A percentile compares a stretch with the other conserved stretches of the same genome.
phyloP scores from a whole-genome alignment of 345 rosid species.

The Sisymbrium irio region DNA sequence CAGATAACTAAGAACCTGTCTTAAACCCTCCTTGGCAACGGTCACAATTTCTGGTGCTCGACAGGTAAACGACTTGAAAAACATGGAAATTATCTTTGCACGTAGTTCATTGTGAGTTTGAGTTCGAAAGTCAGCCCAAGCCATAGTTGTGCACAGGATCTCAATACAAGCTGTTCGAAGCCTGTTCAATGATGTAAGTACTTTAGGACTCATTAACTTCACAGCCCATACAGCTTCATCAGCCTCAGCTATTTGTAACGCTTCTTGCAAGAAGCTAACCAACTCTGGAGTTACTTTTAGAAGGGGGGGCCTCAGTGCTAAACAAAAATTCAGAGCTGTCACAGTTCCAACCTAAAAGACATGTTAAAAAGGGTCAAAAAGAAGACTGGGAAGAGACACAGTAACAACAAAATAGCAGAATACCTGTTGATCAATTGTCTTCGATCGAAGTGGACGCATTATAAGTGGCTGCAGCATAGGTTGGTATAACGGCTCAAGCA shows the following conservation, averaged over 20 bases:
- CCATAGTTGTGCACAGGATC: constrained; percentile 93
- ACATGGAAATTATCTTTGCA: constrained; percentile 94
- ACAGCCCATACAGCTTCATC: constrained; percentile 90
- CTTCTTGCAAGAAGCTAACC: constrained; percentile 93
- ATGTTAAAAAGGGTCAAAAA: constrained; percentile 32
- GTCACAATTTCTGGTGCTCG: constrained; percentile 92
- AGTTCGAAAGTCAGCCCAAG: constrained; percentile 95
- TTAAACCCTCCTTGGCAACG: constrained; percentile 95
- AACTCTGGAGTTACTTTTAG: constrained; percentile 92
- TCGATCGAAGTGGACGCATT: constrained; percentile 74
- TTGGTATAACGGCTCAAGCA: constrained; percentile 91
- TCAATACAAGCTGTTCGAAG: constrained; percentile 97
- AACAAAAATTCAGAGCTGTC: constrained; percentile 91
- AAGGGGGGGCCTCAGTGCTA: constrained; percentile 96
- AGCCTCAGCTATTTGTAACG: constrained; percentile 96
- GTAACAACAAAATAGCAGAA: constrained; percentile 6
- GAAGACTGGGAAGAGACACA: constrained; percentile 2
- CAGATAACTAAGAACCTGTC: constrained; percentile 55
- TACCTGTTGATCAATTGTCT: constrained; percentile 98
- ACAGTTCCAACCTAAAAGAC: constrained; percentile 83
- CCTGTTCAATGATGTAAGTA: constrained; percentile 70
- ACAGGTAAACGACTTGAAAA: constrained; percentile 94
- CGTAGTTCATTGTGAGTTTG: constrained; percentile 81
- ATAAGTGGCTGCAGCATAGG: constrained; percentile 89
- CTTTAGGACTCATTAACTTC: constrained; percentile 88